Conservation (phyloP, 352 stramenopile species). For the Globisporangium radiosum region DNA sequence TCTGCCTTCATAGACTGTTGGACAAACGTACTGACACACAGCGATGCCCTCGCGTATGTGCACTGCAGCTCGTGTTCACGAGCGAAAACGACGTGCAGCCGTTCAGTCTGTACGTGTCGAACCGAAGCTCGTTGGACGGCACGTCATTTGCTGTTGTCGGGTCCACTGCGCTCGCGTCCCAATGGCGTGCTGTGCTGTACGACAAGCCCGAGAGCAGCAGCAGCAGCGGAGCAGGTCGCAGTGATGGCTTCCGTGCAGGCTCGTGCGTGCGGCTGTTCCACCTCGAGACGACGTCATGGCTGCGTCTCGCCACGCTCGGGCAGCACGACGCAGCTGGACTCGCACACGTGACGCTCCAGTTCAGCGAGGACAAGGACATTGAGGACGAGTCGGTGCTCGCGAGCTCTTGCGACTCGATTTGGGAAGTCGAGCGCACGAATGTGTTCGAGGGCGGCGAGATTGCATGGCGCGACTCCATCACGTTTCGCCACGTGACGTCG, state of each 20-base stretch:
- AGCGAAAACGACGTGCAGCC: conserved; percentile 36
- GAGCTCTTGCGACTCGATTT: conserved; percentile 47
- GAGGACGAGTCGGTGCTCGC: conserved; percentile 21
- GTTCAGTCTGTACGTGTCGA: conserved; percentile 64
- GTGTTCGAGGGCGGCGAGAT: conserved; percentile 50
- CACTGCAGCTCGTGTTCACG: conserved; percentile 39
- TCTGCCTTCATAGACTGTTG: not conserved
- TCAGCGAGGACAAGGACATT: conserved; percentile 34
- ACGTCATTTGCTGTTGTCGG: conserved; percentile 33
- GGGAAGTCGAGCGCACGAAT: conserved; percentile 47
- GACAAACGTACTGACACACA: not conserved
- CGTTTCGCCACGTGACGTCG: conserved; percentile 47
- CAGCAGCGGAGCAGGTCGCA: conserved; percentile 8
- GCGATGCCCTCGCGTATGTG: not conserved
- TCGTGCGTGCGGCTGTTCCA: conserved; percentile 57
- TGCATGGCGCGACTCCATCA: conserved; percentile 42
- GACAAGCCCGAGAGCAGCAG: conserved; percentile 24
- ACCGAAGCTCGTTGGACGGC: conserved; percentile 28
- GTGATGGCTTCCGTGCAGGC: conserved; percentile 33
- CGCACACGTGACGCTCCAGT: conserved; percentile 33
- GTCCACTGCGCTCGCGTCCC: conserved; percentile 48
- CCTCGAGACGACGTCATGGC: conserved; percentile 59
- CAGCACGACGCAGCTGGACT: conserved; percentile 1
- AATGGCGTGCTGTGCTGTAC: conserved; percentile 53
- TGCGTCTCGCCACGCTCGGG: conserved; percentile 24